phyloP scores from a whole-genome alignment of 116 monocot species.

The Trichopus zeylanicus region DNA sequence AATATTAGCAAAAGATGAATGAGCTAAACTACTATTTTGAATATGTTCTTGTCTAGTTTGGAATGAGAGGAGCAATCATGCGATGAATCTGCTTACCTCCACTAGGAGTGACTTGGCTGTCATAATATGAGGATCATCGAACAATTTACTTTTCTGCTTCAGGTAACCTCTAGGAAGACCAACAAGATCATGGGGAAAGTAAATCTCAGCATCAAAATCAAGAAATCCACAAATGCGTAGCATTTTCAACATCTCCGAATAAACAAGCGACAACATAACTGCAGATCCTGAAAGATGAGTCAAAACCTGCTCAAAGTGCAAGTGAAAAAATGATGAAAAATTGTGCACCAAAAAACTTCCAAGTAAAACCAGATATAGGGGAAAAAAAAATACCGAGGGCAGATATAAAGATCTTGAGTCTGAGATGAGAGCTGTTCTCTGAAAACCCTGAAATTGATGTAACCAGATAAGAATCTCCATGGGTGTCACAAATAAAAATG shows the following conservation, averaged over 20 bases:
- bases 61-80: not conserved
- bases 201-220: constrained; percentile 62
- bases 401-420: constrained; percentile 53
- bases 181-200: constrained; percentile 32
- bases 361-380: not conserved
- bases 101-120: constrained; percentile 42
- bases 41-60: too few species aligned
- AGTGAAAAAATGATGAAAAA: not conserved
- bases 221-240: constrained; percentile 30
- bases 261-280: constrained; percentile 52
- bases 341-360: not conserved
- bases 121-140: constrained; percentile 51
- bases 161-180: constrained; percentile 52
- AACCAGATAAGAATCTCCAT: constrained; percentile 4
- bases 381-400: constrained; percentile 35
- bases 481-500: not conserved
- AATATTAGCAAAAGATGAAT: too few species aligned
- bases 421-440: constrained; percentile 16
- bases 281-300: constrained; percentile 48
- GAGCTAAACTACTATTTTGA: too few species aligned
- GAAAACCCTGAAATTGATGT: constrained; percentile 41
- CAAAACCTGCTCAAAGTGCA: constrained; percentile 36
- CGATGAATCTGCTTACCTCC: constrained; percentile 27
- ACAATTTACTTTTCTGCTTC: constrained; percentile 37
- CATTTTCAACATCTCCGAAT: constrained; percentile 59